Base-by-base conservation (phyloP, 768 basidiomycete genomes). In the Termitomyces sp. region DNA sequence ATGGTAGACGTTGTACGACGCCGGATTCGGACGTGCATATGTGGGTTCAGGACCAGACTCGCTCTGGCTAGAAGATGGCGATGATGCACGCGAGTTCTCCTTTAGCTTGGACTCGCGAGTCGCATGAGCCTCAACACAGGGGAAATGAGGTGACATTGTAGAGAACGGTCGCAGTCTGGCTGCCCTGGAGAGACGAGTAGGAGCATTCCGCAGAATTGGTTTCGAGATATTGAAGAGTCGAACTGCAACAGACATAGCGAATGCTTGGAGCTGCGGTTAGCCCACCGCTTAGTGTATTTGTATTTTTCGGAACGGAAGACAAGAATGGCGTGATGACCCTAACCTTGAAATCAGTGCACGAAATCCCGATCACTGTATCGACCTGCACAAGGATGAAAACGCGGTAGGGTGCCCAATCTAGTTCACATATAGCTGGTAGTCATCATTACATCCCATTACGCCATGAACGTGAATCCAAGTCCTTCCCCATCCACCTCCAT, bases 51-150 rank as follows among this genome's bases (percentile, higher is more conserved):
- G 92, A 6, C 91, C 92, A 20, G 82, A 78, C 20, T 79, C 79
- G 0, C 70, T 62, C 27, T 63, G 55, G 46, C 60, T 46, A 31
- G 65, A 42, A 39, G 70, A 57, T 46, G 67, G 59, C 34, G 61
- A 54, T n/a, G 67, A 58, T 54, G 69, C 63, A 9, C 66, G 49
- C 24, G 70, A 60, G 11, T 67, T 70, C 13, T 71, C 73, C 22
- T 66, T 69, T 13, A 80, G 67, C 36, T 81, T 81, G 0, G 83
- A 86, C 69, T 88, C 83, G 11, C 92, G 79, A 4, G 78, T 79
- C 4, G 87, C 85, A 62, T 94, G 92, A 1, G 89, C 89, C 57
- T 93, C 91, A 20, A 94, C 91, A 64, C 92, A 94, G 6, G 92
- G 81, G 74, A 94, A 87, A 58, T 66, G 73, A 37, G 72, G 73